Base-by-base conservation (phyloP, 139 green algal genomes). In the Limnomonas spitsbergensis region DNA sequence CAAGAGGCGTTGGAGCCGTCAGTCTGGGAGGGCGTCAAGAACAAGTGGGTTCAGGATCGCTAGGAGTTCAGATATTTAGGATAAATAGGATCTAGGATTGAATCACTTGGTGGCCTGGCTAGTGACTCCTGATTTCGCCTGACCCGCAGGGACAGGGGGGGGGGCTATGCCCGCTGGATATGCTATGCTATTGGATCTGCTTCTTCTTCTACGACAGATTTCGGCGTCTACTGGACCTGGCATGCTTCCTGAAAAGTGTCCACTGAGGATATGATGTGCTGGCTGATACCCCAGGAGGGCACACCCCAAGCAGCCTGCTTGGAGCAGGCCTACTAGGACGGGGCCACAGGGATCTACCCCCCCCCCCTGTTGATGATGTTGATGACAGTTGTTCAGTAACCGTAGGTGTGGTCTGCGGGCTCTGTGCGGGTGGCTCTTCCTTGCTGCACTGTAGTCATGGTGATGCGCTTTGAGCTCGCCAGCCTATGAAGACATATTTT, bases 21-120 rank as follows among this genome's bases (percentile, higher is more conserved):
- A 2, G 88, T 91, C 56, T 98, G 94, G 94, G 83, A 94, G 72
- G 91, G 90, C 7, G 90, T 97, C 0, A 83, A 79, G 38, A 88
- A 89, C 76, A 87, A 92, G 67, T 97, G 70, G 66, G 67, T 35
- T 7, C 20, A 14, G 6, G 56, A 6, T 69, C n/a, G 4, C 56
- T 27, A 37, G 26, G n/a, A 27, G 56, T 7, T 7, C 9, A 69
- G 26, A 14, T 69, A 6, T 27, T 37, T 69, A 26, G 7, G n/a
- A 69, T 27, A 69, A 69, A 37, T 34, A 69, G 26, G 4, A 4
- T 69, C 4, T 27, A 69, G 6, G 56, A 14, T 38, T 69, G 26
- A 69, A 32, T 37, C 9, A 54, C 42, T 54, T 54, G 56, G 14
- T 70, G 47, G 47, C 47, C 61, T 72, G n/a, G n/a, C n/a, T n/a